Conservation (phyloP, 441 rosid genomes). For the Euphorbia schlechtendalii region DNA sequence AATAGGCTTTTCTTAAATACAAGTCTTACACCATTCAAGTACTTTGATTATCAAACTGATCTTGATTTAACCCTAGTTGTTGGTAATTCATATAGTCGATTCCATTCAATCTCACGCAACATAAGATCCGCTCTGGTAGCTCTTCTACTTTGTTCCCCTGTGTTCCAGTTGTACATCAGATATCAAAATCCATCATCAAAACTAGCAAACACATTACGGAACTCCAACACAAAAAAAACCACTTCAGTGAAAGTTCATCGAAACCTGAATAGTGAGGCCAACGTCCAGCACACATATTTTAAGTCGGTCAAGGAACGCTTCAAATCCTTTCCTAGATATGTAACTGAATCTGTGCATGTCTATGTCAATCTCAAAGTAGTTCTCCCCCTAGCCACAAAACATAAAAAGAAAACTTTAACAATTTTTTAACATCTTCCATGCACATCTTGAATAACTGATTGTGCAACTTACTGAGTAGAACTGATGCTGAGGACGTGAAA, state of each 20-base stretch:
- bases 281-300: slow-evolving; percentile 65
- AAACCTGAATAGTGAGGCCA: slow-evolving; percentile 87
- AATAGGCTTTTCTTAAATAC: slow-evolving; percentile 21
- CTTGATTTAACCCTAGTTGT: slow-evolving; percentile 52
- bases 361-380: slow-evolving; percentile 78
- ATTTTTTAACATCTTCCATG: too few species aligned
- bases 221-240: not conserved
- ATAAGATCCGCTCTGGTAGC: slow-evolving; percentile 74
- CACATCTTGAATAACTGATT: too few species aligned
- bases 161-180: too few species aligned
- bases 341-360: slow-evolving; percentile 93
- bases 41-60: slow-evolving; percentile 25
- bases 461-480: slow-evolving; percentile 52
- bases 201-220: too few species aligned
- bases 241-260: not conserved
- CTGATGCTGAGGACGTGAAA: slow-evolving; percentile 88
- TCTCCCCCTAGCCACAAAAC: slow-evolving; percentile 53
- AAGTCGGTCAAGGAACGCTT: slow-evolving; percentile 70
- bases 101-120: slow-evolving; percentile 65
- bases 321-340: slow-evolving; percentile 85
- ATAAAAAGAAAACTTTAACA: too few species aligned
- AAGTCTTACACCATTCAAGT: slow-evolving; percentile 16
- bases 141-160: slow-evolving; percentile 82
- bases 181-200: too few species aligned
- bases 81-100: slow-evolving; percentile 59